Conservation (phyloP, 2,329 filamentous ascomycete genomes). For the Drechslerella dactyloides region DNA sequence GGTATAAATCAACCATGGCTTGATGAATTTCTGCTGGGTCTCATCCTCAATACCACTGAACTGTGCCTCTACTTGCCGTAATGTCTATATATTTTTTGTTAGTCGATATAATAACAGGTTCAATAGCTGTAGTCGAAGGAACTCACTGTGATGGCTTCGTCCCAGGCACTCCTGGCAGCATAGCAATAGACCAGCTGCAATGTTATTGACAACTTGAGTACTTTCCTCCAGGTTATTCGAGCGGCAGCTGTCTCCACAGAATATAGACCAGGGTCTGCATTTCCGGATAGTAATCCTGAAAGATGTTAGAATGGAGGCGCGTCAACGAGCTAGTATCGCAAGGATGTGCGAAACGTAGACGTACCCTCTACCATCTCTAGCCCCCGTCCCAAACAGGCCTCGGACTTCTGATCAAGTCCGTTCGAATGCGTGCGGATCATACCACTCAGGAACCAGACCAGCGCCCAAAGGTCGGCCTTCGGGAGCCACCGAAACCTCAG, state of each 20-base stretch:
- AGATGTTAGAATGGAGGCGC: neutral
- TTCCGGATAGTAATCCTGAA: slow-evolving; percentile 15
- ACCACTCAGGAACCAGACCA: slow-evolving; percentile 69
- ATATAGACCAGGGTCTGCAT: slow-evolving; percentile 35
- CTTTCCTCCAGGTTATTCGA: slow-evolving; percentile 34
- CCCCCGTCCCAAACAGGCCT: slow-evolving; percentile 67
- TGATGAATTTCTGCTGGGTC: slow-evolving; percentile 41
- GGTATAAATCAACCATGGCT: slow-evolving; percentile 40
- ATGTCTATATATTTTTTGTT: slow-evolving; percentile 7
- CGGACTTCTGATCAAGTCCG: slow-evolving; percentile 64
- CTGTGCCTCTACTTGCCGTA: slow-evolving; percentile 42
- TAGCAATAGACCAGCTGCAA: slow-evolving; percentile 47
- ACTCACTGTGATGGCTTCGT: slow-evolving; percentile 36
- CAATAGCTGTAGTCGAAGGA: neutral
- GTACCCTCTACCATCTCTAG: slow-evolving; percentile 63
- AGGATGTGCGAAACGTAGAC: slow-evolving; percentile 22
- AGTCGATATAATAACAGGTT: neutral
- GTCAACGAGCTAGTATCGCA: neutral
- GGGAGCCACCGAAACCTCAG: slow-evolving; percentile 68
- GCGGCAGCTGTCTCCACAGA: slow-evolving; percentile 42
- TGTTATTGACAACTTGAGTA: slow-evolving; percentile 35
- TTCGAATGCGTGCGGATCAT: slow-evolving; percentile 66
- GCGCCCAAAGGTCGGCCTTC: slow-evolving; percentile 66
- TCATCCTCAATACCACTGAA: slow-evolving; percentile 31
- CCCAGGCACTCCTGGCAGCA: slow-evolving; percentile 41